phyloP scores from a whole-genome alignment of 78 protist species.

The Pigoraptor vietnamica region DNA sequence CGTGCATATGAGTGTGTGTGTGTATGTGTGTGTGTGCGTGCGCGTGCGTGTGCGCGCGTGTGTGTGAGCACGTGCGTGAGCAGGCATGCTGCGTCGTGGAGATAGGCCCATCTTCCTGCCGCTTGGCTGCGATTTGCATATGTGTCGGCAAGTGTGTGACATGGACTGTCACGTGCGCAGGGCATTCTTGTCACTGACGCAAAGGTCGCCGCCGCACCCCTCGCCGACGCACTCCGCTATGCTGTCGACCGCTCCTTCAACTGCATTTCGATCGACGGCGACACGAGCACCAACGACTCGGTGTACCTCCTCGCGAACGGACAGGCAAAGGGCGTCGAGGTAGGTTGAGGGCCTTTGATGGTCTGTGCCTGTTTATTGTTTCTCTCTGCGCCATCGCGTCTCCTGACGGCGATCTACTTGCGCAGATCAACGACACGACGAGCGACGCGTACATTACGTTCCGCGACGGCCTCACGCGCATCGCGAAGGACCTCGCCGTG shows the following conservation, averaged over 20 bases:
- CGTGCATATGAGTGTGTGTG: not conserved
- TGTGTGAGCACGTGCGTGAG: not conserved
- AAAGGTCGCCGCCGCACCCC: not conserved
- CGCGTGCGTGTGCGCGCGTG: not conserved
- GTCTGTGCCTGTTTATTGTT: not conserved
- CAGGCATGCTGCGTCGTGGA: too few relatives aligned
- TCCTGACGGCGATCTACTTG: too few relatives aligned
- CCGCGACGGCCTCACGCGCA: slow-evolving; percentile 27
- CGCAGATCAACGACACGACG: not conserved
- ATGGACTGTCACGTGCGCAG: too few relatives aligned
- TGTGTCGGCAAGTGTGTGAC: too few relatives aligned
- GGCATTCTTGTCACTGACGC: slow-evolving; percentile 54
- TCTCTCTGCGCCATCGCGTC: too few relatives aligned
- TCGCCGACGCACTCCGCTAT: slow-evolving; percentile 23
- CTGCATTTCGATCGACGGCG: slow-evolving; percentile 62
- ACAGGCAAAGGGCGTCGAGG: not conserved
- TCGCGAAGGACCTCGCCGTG: slow-evolving; percentile 23
- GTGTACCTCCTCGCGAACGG: slow-evolving; percentile 45
- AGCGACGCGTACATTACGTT: slow-evolving; percentile 4
- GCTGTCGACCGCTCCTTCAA: slow-evolving; percentile 56
- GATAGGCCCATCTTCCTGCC: too few relatives aligned
- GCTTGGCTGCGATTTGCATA: too few relatives aligned
- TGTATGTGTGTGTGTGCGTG: not conserved
- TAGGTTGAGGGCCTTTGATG: not conserved
- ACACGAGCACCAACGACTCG: slow-evolving; percentile 57